A percentile compares a stretch with the other conserved stretches of the same genome.
Evolutionary conservation across 139 green algal species (phyloP).

Genomic region (Eudorina sp.): DNA sequence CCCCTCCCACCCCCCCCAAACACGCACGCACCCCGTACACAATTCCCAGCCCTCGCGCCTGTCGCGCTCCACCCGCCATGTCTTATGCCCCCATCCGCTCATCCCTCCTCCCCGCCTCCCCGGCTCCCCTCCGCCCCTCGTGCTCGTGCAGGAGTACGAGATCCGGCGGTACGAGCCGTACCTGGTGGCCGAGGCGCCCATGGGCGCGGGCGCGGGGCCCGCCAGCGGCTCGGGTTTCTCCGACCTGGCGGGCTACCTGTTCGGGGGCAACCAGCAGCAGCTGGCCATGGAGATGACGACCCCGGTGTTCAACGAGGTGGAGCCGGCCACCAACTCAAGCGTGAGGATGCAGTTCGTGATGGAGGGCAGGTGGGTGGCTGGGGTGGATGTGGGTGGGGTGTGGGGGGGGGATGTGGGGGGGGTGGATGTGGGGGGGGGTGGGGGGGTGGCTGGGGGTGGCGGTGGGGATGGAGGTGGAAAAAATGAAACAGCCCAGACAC

Average conservation of each 20-base stretch:
- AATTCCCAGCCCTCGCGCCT: too few species aligned
- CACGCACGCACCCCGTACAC: not conserved
- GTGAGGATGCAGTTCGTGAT: not conserved
- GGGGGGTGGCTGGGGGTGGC: too few species aligned
- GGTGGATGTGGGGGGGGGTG: too few species aligned
- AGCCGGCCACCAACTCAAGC: not conserved
- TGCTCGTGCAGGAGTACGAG: slow-evolving; percentile 84
- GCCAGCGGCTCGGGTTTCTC: slow-evolving; percentile 39
- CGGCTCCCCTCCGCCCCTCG: too few species aligned
- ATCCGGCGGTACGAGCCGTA: slow-evolving; percentile 78
- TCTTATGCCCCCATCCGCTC: too few species aligned
- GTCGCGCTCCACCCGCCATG: too few species aligned
- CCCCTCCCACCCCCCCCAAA: not conserved
- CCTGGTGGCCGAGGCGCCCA: slow-evolving; percentile 57
- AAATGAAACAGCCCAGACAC: too few species aligned
- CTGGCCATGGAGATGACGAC: slow-evolving; percentile 87
- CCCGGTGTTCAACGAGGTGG: slow-evolving; percentile 40
- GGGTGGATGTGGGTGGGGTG: too few species aligned
- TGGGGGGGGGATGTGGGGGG: too few species aligned
- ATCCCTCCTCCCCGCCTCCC: too few species aligned
- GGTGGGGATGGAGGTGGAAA: not conserved
- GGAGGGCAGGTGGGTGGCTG: not conserved
- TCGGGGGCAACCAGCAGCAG: slow-evolving; percentile 76
- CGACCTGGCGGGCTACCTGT: slow-evolving; percentile 58
- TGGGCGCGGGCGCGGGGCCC: not conserved